Base-by-base conservation (phyloP, 495 filamentous ascomycete species). In the Penicillium daleae region DNA sequence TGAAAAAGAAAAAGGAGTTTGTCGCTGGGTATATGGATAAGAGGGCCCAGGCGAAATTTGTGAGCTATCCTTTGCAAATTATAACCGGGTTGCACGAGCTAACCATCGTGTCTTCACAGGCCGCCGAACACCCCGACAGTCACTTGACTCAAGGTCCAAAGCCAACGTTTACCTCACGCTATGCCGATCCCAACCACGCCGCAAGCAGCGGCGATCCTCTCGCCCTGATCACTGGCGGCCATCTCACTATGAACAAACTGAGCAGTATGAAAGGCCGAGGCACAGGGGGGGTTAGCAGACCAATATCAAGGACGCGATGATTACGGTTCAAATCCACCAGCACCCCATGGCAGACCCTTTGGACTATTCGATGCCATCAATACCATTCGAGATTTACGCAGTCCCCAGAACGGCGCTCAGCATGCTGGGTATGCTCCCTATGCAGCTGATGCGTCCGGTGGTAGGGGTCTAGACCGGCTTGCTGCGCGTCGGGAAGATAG, bases 111-210 rank as follows among this genome's bases (percentile, higher is more conserved):
- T 10, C 3, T 21, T 24, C 2, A 8, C 9, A 57, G 54, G 44
- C 60, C 6, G 29, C 33, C 21, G 32, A 76, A 54, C 73, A 80
- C 62, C 72, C 76, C 27, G 61, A 65, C 17, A 76, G 67, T 60
- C 64, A 64, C 5, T 59, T 76, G 1, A 67, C 58, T 37, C 68
- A 62, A 61, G 64, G 62, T 1, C 51, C 71, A 22, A 59, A 64
- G 52, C 71, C 71, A 40, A 63, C 64, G 9, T 84, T 86, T 54
- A 72, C 72, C 0, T 85, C 82, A 6, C 71, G 81, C 35, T 85
- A 83, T 63, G 79, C 80, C 6, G 83, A 88, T 60, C 84, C 85
- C 8, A 82, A 76, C 39, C 82, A 86, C 57, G 78, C 84, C 0
- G 82, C 76, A 29, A 74, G 70, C 46, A 76, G 70, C 32, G 74